Evolutionary conservation across 495 filamentous ascomycete species (phyloP), one percentile per base, ranked within the genome.

Genomic region (Hypoxylon lienhwacheense): DNA sequence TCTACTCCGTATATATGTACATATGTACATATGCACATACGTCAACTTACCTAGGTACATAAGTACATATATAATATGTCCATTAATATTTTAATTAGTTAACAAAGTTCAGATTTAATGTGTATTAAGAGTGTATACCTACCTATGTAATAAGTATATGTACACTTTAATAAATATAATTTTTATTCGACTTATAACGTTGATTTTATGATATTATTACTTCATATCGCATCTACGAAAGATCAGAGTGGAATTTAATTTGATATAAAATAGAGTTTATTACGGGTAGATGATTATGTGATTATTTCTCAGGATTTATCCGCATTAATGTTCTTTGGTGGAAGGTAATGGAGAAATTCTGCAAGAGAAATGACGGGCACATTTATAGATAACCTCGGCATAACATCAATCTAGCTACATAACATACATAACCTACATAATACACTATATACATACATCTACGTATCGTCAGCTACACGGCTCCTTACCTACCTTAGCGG

Each of bases 321-420:
- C 53, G 37, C 12, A 10, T 16, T 7, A 1, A 35, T 29, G 29
- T 47, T 36, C 20, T 11, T 22, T 10, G 26, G 32, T 36, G 20
- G 5, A 26, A 17, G 5, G 1, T 39, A 15, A 19, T 19, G 14
- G 16, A 10, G 35, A 6, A 39, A 16, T 8, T 39, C 15, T 16
- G 8, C 36, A 51, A n/a, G 40, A 21, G 47, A 53, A 59, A 22
- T 43, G 35, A 53, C 49, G 36, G 43, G 55, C 53, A 47, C 44
- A 45, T 57, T 47, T 40, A 47, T 57, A 51, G 16, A 46, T 34
- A 29, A 47, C 32, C 41, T 44, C 41, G 41, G 41, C 25, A 44
- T 29, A 44, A 19, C 19, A 4, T 26, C 24, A 26, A 26, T 26
- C 24, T 26, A 26, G 5, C 5, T 26, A 26, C 8, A 8, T 26